phyloP scores from a whole-genome alignment of 768 basidiomycete species.

The Xanthoconium purpureum region DNA sequence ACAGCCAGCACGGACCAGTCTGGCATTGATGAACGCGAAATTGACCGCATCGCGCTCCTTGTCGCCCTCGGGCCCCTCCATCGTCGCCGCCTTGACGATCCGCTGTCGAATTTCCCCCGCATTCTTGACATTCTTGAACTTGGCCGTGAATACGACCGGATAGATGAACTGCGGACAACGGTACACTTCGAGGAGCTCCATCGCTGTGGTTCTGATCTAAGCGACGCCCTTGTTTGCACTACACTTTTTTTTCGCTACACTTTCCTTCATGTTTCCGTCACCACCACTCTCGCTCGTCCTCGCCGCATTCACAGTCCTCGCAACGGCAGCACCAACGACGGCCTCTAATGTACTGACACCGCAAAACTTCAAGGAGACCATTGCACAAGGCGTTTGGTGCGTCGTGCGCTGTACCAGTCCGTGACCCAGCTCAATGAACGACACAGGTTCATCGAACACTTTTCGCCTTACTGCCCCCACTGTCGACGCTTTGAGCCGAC shows the following conservation, averaged over 20 bases:
- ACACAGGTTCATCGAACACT: slow-evolving; percentile 77
- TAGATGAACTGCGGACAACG: slow-evolving; percentile 51
- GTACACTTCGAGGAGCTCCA: slow-evolving; percentile 51
- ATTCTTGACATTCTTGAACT: slow-evolving; percentile 69
- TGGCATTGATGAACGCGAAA: slow-evolving; percentile 88
- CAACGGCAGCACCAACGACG: slow-evolving; percentile 35
- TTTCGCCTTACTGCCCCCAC: slow-evolving; percentile 81
- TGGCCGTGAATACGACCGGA: slow-evolving; percentile 52
- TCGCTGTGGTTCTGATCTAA: slow-evolving; percentile 2
- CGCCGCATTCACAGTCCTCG: slow-evolving; percentile 29
- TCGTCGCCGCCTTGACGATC: slow-evolving; percentile 67
- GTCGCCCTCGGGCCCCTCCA: slow-evolving; percentile 59
- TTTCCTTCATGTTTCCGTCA: too few species aligned
- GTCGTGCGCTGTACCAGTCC: neutral
- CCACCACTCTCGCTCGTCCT: slow-evolving; percentile 28
- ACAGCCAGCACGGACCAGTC: slow-evolving; percentile 53
- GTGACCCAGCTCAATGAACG: neutral
- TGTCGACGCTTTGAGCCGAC: slow-evolving; percentile 78
- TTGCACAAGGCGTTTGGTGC: slow-evolving; percentile 59
- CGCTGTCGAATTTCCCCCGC: slow-evolving; percentile 55
- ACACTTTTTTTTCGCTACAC: too few species aligned
- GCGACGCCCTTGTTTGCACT: neutral
- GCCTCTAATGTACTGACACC: slow-evolving; percentile 46
- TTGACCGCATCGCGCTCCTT: slow-evolving; percentile 74
- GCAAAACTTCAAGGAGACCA: slow-evolving; percentile 53